These are phyloP conservation scores for Mucuna pruriens DNA, from an alignment of 306 rosid genomes.

Conservation along the genomic window DNA sequence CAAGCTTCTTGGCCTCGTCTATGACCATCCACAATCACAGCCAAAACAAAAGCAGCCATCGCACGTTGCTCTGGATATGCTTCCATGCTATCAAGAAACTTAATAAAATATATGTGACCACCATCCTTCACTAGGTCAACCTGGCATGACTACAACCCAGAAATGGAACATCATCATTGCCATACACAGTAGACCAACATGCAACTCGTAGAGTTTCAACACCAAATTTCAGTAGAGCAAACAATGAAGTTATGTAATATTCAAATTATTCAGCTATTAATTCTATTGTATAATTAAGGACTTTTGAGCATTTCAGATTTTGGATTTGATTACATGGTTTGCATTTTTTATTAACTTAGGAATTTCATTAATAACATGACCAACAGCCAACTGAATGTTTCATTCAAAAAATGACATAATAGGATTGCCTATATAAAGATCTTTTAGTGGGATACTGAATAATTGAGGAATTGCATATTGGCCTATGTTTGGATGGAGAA, in stretches of 20 bases:
- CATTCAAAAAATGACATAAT: background rate
- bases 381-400: background rate
- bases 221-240: background rate
- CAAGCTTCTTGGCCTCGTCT: slow-evolving; percentile 97
- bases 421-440: slow-evolving; percentile 9
- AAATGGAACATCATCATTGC: slow-evolving; percentile 37
- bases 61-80: slow-evolving; percentile 96
- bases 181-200: slow-evolving; percentile 24
- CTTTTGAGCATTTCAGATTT: background rate
- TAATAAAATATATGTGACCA: slow-evolving; percentile 90
- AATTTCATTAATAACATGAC: background rate
- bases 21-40: slow-evolving; percentile 96
- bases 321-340: slow-evolving; percentile 2
- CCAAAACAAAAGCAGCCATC: slow-evolving; percentile 99
- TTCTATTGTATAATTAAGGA: background rate
- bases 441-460: background rate
- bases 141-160: slow-evolving; percentile 87
- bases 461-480: background rate
- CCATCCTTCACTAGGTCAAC: slow-evolving; percentile 97
- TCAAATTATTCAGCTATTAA: slow-evolving; percentile 1
- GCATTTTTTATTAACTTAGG: background rate
- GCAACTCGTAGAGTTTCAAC: slow-evolving; percentile 14
- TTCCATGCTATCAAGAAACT: slow-evolving; percentile 94
- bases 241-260: slow-evolving; percentile 5
- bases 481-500: background rate